Evolutionary conservation across 2,329 filamentous ascomycete species (phyloP).

Genomic region (Diplodia sapinea): DNA sequence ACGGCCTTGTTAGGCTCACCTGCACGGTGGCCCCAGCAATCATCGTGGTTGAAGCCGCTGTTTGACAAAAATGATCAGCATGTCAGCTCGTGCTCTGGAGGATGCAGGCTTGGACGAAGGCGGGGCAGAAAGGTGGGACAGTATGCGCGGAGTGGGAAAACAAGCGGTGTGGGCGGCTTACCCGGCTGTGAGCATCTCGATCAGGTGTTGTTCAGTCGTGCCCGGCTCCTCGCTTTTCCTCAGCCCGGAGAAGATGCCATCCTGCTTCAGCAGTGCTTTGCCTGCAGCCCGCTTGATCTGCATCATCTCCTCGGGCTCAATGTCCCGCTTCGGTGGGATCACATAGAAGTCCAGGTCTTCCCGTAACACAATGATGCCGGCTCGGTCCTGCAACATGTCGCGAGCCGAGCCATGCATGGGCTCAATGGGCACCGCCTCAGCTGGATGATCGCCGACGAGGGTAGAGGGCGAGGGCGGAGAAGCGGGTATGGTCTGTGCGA

Average conservation of each 20-base stretch:
- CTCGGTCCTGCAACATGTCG: conserved; percentile 83
- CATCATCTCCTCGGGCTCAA: conserved; percentile 89
- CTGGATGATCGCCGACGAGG: conserved; percentile 40
- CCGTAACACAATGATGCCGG: conserved; percentile 93
- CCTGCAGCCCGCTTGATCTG: conserved; percentile 93
- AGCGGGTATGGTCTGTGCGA: conserved; percentile 92
- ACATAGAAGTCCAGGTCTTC: conserved; percentile 98
- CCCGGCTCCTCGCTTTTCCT: conserved; percentile 95
- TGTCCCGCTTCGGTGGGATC: conserved; percentile 84
- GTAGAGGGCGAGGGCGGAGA: conserved; percentile 69
- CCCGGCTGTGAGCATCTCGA: conserved; percentile 99
- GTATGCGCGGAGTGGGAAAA: conserved; percentile 2
- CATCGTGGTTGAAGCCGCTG: conserved; percentile 95
- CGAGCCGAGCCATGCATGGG: conserved; percentile 71
- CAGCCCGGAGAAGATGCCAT: conserved; percentile 94
- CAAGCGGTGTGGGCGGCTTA: conserved; percentile 56
- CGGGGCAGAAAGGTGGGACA: conserved; percentile 25
- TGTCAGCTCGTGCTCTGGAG: conserved; percentile 33
- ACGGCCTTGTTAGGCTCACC: conserved; percentile 98
- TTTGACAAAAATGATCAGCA: neutral
- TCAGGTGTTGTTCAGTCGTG: conserved; percentile 96
- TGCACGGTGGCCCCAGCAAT: conserved; percentile 95
- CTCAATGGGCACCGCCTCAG: conserved; percentile 70
- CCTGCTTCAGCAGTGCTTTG: conserved; percentile 81
- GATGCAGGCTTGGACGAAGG: neutral